Evolutionary conservation across 768 basidiomycete genomes (phyloP).

Genomic region (Agrocybe chaxingu): DNA sequence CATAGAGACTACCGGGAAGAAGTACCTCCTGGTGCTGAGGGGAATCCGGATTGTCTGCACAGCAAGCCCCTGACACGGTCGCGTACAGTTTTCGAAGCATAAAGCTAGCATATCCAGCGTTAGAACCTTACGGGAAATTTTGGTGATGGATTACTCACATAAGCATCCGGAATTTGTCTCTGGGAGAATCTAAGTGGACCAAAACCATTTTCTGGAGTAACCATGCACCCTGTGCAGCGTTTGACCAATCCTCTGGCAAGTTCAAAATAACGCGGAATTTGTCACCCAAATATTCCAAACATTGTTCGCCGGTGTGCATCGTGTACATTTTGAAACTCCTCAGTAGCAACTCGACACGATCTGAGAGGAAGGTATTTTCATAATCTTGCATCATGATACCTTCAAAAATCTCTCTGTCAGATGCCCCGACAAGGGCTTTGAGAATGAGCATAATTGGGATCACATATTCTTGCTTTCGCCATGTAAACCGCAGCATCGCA

Average conservation of each 20-base stretch:
- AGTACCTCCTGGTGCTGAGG: slow-evolving; percentile 98
- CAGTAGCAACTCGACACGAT: slow-evolving; percentile 91
- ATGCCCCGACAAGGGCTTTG: slow-evolving; percentile 87
- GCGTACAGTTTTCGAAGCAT: slow-evolving; percentile 97
- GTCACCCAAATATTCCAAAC: slow-evolving; percentile 92
- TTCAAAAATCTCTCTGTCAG: slow-evolving; percentile 96
- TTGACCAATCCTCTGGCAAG: slow-evolving; percentile 91
- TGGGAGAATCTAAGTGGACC: slow-evolving; percentile 81
- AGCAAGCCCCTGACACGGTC: slow-evolving; percentile 85
- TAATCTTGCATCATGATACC: slow-evolving; percentile 96
- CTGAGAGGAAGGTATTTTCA: slow-evolving; percentile 94
- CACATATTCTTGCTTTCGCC: slow-evolving; percentile 97
- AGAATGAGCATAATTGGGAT: slow-evolving; percentile 96
- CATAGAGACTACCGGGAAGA: slow-evolving; percentile 87
- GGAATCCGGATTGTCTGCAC: slow-evolving; percentile 96
- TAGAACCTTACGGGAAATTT: neutral
- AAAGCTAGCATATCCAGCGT: slow-evolving; percentile 51
- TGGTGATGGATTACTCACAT: slow-evolving; percentile 55
- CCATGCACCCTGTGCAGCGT: slow-evolving; percentile 76
- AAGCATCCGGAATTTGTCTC: slow-evolving; percentile 94
- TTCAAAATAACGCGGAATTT: slow-evolving; percentile 93
- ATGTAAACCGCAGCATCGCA: slow-evolving; percentile 95
- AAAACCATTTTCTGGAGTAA: slow-evolving; percentile 83
- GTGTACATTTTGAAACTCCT: slow-evolving; percentile 94
- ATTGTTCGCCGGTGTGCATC: slow-evolving; percentile 84